phyloP scores from a whole-genome alignment of 768 basidiomycete genomes.

The Termitomyces sp. region DNA sequence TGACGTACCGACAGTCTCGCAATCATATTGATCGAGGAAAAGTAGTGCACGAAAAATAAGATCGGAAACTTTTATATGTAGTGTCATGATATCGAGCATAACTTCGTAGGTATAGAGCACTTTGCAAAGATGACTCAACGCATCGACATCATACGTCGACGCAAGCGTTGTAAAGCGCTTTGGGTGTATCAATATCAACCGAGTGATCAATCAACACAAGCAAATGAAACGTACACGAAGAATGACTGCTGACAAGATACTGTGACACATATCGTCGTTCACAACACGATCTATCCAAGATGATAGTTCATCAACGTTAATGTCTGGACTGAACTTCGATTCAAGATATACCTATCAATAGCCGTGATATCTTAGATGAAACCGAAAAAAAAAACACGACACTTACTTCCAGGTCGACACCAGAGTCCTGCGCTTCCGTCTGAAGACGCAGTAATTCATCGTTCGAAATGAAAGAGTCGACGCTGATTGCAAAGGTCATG shows the following conservation, averaged over 20 bases:
- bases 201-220: not conserved
- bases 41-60: slow-evolving; percentile 60
- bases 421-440: slow-evolving; percentile 58
- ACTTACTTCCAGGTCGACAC: slow-evolving; percentile 56
- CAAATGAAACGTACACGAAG: slow-evolving; percentile 44
- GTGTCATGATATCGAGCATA: slow-evolving; percentile 64
- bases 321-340: slow-evolving; percentile 53
- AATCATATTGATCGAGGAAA: slow-evolving; percentile 72
- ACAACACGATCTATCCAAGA: slow-evolving; percentile 45
- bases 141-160: slow-evolving; percentile 58
- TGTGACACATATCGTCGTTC: slow-evolving; percentile 56
- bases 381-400: slow-evolving; percentile 1
- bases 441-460: slow-evolving; percentile 48
- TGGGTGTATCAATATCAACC: not conserved
- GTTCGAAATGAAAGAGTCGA: slow-evolving; percentile 49
- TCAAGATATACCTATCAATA: slow-evolving; percentile 51
- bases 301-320: slow-evolving; percentile 31
- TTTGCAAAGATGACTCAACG: slow-evolving; percentile 68
- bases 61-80: slow-evolving; percentile 63
- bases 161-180: slow-evolving; percentile 61
- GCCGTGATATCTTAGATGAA: slow-evolving; percentile 5
- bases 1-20: slow-evolving; percentile 71
- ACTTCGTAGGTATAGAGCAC: slow-evolving; percentile 55
- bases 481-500: slow-evolving; percentile 42
- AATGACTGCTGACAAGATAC: slow-evolving; percentile 52